Evolutionary conservation across 2,329 filamentous ascomycete genomes (phyloP).

Genomic region (Intubia oerlemansii): DNA sequence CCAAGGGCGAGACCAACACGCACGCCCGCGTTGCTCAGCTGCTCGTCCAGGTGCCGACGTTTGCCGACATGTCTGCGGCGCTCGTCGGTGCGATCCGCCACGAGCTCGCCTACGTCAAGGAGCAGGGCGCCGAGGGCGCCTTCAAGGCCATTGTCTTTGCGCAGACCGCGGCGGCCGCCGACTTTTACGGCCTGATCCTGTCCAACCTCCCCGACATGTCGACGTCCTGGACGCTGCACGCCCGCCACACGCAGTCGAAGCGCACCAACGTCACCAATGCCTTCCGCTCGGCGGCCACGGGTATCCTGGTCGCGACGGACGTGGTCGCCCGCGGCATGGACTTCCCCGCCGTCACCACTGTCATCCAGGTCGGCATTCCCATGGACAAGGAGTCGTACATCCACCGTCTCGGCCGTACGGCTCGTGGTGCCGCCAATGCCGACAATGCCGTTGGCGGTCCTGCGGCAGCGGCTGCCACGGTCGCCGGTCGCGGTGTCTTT

Average conservation of each 20-base stretch:
- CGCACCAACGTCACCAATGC: constrained; percentile 37
- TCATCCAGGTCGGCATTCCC: constrained; percentile 41
- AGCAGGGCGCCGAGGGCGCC: constrained; percentile 14
- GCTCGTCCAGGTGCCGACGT: constrained; percentile 41
- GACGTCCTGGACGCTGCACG: constrained; percentile 23
- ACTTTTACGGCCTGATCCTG: constrained; percentile 27
- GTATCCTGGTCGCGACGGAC: constrained; percentile 45
- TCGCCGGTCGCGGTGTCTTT: constrained; percentile 35
- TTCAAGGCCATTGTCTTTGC: constrained; percentile 81
- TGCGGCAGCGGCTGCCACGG: constrained; percentile 25
- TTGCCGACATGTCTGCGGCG: constrained; percentile 42
- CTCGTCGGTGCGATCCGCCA: constrained; percentile 34
- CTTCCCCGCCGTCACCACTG: constrained; percentile 46
- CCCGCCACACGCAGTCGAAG: constrained; percentile 26
- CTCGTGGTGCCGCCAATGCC: constrained; percentile 39
- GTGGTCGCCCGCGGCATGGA: constrained; percentile 55
- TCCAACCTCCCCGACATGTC: constrained; percentile 18
- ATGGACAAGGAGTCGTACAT: constrained; percentile 41
- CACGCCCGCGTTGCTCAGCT: constrained; percentile 59
- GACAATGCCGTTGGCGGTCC: constrained; percentile 37
- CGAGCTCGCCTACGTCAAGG: constrained; percentile 11
- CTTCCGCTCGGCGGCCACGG: constrained; percentile 27
- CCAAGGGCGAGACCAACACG: constrained; percentile 52
- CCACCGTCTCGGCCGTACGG: constrained; percentile 45
- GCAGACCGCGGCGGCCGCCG: constrained; percentile 32